Conservation (phyloP, 2,329 filamentous ascomycete species). For the Myriangium duriaei region DNA sequence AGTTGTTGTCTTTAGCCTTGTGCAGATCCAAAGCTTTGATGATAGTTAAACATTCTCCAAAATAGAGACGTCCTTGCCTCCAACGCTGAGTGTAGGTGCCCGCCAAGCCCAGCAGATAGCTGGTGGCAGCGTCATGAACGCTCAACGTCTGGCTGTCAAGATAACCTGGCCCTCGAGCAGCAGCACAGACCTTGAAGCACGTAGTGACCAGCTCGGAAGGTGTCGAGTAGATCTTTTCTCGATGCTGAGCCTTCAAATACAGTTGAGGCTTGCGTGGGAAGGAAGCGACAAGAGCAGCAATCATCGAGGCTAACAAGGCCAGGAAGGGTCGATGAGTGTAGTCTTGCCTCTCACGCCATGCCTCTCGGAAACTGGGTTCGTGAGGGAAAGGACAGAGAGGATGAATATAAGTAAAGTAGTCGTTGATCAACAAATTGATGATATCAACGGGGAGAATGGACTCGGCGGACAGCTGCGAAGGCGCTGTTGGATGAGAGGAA, state of each 20-base stretch:
- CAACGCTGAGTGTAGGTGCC: constrained; percentile 57
- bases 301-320: constrained; percentile 61
- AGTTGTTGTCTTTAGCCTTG: constrained; percentile 37
- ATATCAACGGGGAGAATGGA: constrained; percentile 58
- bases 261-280: constrained; percentile 60
- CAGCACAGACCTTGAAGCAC: constrained; percentile 56
- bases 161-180: constrained; percentile 49
- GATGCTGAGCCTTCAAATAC: constrained; percentile 55
- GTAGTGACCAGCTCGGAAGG: constrained; percentile 57
- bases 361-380: constrained; percentile 61
- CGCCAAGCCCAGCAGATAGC: constrained; percentile 60
- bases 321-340: constrained; percentile 54
- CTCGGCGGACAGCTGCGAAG: constrained; percentile 44
- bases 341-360: constrained; percentile 55
- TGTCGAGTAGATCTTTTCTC: constrained; percentile 53
- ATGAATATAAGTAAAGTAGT: constrained; percentile 75
- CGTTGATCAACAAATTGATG: constrained; percentile 58
- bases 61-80: constrained; percentile 55
- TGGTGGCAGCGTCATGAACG: constrained; percentile 55
- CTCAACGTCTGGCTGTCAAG: constrained; percentile 42
- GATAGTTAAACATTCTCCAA: constrained; percentile 59
- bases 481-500: constrained; percentile 30
- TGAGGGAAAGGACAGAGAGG: constrained; percentile 67
- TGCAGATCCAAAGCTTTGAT: constrained; percentile 55
- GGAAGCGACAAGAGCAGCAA: constrained; percentile 59